Evolutionary conservation across 345 rosid genomes (phyloP).

Genomic region (Pseudoturritis turrita): DNA sequence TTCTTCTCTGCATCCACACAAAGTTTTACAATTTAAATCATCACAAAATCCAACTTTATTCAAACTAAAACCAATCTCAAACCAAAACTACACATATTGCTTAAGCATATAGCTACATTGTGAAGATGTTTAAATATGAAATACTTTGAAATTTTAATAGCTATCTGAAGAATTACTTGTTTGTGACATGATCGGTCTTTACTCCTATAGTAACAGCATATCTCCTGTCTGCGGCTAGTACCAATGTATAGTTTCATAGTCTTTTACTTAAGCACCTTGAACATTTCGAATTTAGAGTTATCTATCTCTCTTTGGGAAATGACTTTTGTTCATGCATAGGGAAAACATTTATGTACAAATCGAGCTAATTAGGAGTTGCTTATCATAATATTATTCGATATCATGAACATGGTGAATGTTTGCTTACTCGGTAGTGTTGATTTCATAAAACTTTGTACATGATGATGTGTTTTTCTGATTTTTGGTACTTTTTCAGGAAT

Average conservation of each 20-base stretch:
- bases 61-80: too few species aligned
- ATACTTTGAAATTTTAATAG: too few species aligned
- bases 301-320: not conserved
- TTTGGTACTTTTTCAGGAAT: constrained; percentile 42
- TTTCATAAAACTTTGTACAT: not conserved
- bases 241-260: not conserved
- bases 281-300: not conserved
- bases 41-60: too few species aligned
- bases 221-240: constrained; percentile 2
- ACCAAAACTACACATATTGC: too few species aligned
- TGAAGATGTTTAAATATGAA: too few species aligned
- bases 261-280: not conserved
- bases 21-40: too few species aligned
- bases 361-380: not conserved
- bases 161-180: too few species aligned
- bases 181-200: not conserved
- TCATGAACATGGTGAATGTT: not conserved
- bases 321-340: not conserved
- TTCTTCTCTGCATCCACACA: too few species aligned
- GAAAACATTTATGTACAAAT: not conserved
- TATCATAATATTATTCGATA: not conserved
- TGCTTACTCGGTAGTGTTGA: too few species aligned
- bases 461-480: not conserved
- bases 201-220: not conserved
- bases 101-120: too few species aligned